Percentiles rank a stretch among this genome's conserved stretches.
These are phyloP conservation scores for Pseudonitzschia multistriata DNA, from an alignment of 108 stramenopile species.

Conservation along the genomic window DNA sequence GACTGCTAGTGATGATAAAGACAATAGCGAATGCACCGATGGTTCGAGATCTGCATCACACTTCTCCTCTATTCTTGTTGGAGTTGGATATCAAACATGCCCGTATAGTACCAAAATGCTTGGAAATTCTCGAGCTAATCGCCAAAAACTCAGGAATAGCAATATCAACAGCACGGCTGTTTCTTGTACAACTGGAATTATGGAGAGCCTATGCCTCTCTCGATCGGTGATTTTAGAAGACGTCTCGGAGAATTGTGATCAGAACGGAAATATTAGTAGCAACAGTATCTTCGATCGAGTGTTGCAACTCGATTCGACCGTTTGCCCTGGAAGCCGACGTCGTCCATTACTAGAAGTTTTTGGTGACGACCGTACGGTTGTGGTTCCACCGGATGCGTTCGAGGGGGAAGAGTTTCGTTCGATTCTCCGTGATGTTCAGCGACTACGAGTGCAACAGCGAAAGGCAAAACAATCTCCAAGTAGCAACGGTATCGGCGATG, in stretches of 20 bases:
- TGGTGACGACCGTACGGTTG: slow-evolving; percentile 78
- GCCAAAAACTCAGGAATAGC: background rate
- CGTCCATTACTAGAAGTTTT: slow-evolving; percentile 59
- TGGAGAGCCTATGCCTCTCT: background rate
- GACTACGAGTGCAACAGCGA: background rate
- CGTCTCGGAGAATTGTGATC: background rate
- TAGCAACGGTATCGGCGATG: background rate
- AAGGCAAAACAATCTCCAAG: background rate
- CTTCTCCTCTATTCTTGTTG: slow-evolving; percentile 10
- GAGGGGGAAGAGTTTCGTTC: slow-evolving; percentile 20
- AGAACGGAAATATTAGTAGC: background rate
- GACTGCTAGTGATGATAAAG: background rate
- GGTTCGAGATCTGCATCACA: background rate
- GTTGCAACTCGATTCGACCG: slow-evolving; percentile 24
- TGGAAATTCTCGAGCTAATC: slow-evolving; percentile 18
- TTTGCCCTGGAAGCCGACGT: slow-evolving; percentile 28
- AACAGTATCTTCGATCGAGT: slow-evolving; percentile 14
- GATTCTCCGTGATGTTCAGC: background rate
- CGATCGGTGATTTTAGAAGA: background rate
- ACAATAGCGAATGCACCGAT: background rate
- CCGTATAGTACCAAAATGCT: slow-evolving; percentile 44
- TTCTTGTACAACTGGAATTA: slow-evolving; percentile 17
- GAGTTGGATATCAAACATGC: slow-evolving; percentile 32
- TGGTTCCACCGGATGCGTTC: slow-evolving; percentile 59
- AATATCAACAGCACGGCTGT: background rate